Evolutionary conservation across 164 flowering plant genomes (phyloP), one percentile per base, ranked within the genome.

Genomic region (Vitis rotundifolia): DNA sequence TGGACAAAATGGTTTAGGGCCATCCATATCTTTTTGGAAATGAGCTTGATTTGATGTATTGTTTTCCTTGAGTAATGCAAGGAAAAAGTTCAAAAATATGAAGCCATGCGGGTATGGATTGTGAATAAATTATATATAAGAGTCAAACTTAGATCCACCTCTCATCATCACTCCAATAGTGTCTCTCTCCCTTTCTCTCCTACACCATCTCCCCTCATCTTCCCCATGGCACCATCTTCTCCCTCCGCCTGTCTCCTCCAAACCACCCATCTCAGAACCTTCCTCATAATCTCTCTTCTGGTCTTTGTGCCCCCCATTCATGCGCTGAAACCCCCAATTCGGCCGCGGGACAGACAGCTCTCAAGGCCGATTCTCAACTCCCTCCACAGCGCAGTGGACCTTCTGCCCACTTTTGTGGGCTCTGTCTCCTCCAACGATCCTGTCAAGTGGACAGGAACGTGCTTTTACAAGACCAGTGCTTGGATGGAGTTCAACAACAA

Each of bases 401-500:
- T 95, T 12, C 75, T 93, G 14, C 99, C 99, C 0, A 64, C 86
- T 14, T 93, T 91, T 59, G 92, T 95, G n/a, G 98, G 96, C 11
- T 68, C 90, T 15, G 96, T 87, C 59, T 81, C 89, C 3, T 68
- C 59, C 1, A 77, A 86, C 63, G 68, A 69, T 55, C 53, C 83
- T 53, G 19, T 85, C 22, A 75, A 81, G n/a, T 95, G 97, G 98
- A 89, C 93, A 70, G 99, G 97, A 0, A 88, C 99, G 44, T 95
- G 99, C 76, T 95, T 95, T 54, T 89, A 87, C 55, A 26, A 91
- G 63, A 92, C 80, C 81, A 69, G 44, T 9, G 99, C 98, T 61
- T 90, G 97, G 94, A 72, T 95, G 88, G 96, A 91, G 80, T 85
- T 95, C 64, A 84, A 92, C 69, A 92, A 95, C 76, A 86, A 87